Conservation (phyloP, 2,329 filamentous ascomycete species). For the Aaosphaeria pasadenensis region DNA sequence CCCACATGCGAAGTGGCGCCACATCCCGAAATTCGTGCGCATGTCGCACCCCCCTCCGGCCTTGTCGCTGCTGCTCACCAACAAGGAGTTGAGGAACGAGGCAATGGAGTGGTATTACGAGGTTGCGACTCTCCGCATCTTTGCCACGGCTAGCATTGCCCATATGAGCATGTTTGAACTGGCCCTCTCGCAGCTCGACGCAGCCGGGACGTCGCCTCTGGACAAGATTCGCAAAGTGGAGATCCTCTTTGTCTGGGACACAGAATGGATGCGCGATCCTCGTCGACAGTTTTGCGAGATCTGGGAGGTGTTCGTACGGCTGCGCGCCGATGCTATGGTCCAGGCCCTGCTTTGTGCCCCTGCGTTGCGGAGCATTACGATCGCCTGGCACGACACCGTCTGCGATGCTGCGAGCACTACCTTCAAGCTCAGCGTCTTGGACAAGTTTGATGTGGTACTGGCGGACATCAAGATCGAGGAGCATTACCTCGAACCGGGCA, state of each 20-base stretch:
- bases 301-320: conserved; percentile 24
- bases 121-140: conserved; percentile 22
- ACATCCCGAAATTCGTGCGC: conserved; percentile 32
- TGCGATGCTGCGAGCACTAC: conserved; percentile 16
- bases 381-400: conserved; percentile 34
- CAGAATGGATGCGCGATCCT: conserved; percentile 25
- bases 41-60: conserved; percentile 29
- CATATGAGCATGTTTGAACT: conserved; percentile 33
- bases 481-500: conserved; percentile 23
- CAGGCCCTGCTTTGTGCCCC: conserved; percentile 23
- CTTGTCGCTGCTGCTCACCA: conserved; percentile 24
- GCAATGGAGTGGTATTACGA: conserved; percentile 34
- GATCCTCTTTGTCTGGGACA: conserved; percentile 32
- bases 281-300: conserved; percentile 12
- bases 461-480: conserved; percentile 20
- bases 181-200: conserved; percentile 22
- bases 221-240: conserved; percentile 32
- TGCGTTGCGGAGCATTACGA: conserved; percentile 18
- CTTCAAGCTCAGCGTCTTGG: conserved; percentile 21
- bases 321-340: conserved; percentile 20
- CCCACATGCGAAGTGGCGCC: conserved; percentile 24
- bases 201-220: conserved; percentile 30
- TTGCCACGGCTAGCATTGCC: conserved; percentile 31
- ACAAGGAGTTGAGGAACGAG: conserved; percentile 24
- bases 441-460: conserved; percentile 16